These are phyloP conservation scores for Anthracocystis panici-leucophaei DNA, from an alignment of 1,284 basidiomycete genomes.

Conservation along the genomic window DNA sequence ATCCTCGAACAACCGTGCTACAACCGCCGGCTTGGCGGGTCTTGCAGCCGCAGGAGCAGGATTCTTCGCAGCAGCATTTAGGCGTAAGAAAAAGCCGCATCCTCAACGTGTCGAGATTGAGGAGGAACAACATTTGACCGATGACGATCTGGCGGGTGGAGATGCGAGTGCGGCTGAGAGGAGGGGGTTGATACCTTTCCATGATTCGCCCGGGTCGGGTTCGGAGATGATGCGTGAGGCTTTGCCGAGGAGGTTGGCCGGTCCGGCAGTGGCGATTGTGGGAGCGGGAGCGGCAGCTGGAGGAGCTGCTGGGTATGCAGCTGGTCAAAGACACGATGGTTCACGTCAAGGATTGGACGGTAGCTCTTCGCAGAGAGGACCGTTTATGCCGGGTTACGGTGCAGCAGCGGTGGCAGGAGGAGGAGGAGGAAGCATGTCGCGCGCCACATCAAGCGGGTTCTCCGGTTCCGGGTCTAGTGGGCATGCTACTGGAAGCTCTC, in stretches of 20 bases:
- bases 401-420: not conserved
- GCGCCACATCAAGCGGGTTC: slow-evolving; percentile 13
- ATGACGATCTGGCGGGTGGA: slow-evolving; percentile 23
- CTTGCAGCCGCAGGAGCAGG: slow-evolving; percentile 34
- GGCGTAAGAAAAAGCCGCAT: not conserved
- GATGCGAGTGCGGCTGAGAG: slow-evolving; percentile 41
- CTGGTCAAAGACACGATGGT: not conserved
- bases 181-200: slow-evolving; percentile 40
- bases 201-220: slow-evolving; percentile 18
- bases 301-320: slow-evolving; percentile 3
- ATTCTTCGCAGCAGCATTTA: slow-evolving; percentile 26
- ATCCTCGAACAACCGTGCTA: not conserved
- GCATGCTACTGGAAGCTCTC: slow-evolving; percentile 14
- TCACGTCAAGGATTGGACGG: not conserved
- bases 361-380: slow-evolving; percentile 9
- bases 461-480: slow-evolving; percentile 20
- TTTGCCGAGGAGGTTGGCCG: not conserved
- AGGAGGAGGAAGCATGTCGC: slow-evolving; percentile 6
- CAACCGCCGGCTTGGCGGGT: slow-evolving; percentile 3
- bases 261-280: slow-evolving; percentile 21
- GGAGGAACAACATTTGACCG: slow-evolving; percentile 32
- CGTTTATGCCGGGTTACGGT: slow-evolving; percentile 5
- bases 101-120: slow-evolving; percentile 28
- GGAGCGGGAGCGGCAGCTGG: not conserved
- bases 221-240: slow-evolving; percentile 27